Evolutionary conservation across 306 rosid genomes (phyloP), one percentile per base, ranked within the genome.

Genomic region (Calophaca sinica): DNA sequence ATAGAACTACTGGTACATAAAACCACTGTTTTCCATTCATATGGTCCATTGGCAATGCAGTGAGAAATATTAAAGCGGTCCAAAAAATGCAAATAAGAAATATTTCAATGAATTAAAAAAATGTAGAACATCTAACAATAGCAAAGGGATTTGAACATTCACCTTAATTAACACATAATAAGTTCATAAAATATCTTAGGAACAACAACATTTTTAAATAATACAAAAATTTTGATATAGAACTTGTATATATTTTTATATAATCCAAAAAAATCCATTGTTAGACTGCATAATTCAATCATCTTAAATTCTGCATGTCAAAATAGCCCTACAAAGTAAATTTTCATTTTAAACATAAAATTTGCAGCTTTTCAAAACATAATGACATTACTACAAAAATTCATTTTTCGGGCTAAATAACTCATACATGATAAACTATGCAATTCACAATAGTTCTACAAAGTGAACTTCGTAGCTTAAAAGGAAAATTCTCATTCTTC

Each of bases 331-430:
- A 46, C 64, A 62, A 38, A 13, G 28, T 28, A 39, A 39, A 13
- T 45, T 36, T 12, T 33, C 38, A 7, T 45, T 68, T 15, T 74
- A 31, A 39, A 20, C 26, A 50, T 15, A 42, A 60, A 12, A 69
- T 42, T 52, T 60, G 61, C n/a, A 69, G 12, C 20, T 52, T 69
- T 62, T 9, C 32, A 32, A 68, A 42, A 50, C 12, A 68, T 14
- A 50, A 5, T 5, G 44, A 35, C n/a, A 75, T 9, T 2, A 9
- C 1, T 6, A 15, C 14, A 49, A 59, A 51, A 15, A 9, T 0
- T 14, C 8, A 9, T 33, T 13, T 53, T 74, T 20, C 15, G 33
- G 51, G 49, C 39, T 32, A 10, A 46, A 32, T 5, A 49, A 4
- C 0, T 3, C 55, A 51, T 48, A 35, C 11, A 69, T 69, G 15